These are phyloP conservation scores for Penicillium silybi DNA, from an alignment of 495 filamentous ascomycete species.

Conservation along the genomic window DNA sequence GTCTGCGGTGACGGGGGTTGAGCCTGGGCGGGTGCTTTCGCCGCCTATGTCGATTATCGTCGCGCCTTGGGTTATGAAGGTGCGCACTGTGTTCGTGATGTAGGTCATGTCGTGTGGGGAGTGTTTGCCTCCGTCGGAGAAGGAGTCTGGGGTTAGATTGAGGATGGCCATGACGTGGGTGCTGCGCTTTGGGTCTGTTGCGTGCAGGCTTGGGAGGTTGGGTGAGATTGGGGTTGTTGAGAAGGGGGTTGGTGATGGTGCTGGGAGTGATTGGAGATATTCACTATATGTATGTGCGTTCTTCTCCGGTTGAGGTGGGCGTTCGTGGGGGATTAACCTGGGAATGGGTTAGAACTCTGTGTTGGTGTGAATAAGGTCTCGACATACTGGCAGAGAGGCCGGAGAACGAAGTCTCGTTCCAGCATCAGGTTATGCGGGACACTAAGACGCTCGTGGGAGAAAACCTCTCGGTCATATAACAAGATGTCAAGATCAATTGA, in stretches of 20 bases:
- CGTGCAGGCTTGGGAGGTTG: slow-evolving; percentile 54
- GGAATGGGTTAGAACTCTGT: neutral
- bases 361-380: neutral
- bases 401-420: slow-evolving; percentile 90
- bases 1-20: slow-evolving; percentile 56
- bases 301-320: slow-evolving; percentile 38
- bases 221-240: slow-evolving; percentile 68
- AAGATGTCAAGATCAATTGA: slow-evolving; percentile 94
- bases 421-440: slow-evolving; percentile 84
- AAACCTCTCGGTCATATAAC: slow-evolving; percentile 67
- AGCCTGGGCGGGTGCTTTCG: slow-evolving; percentile 80
- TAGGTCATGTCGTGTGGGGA: slow-evolving; percentile 31
- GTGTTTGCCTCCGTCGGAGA: slow-evolving; percentile 83
- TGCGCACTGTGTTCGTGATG: slow-evolving; percentile 48
- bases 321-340: slow-evolving; percentile 62
- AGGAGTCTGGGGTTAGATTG: slow-evolving; percentile 95
- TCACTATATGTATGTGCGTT: slow-evolving; percentile 35
- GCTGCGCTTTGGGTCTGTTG: slow-evolving; percentile 57
- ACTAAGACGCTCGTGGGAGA: slow-evolving; percentile 66
- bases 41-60: slow-evolving; percentile 91
- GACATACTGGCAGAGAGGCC: slow-evolving; percentile 77
- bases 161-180: slow-evolving; percentile 92
- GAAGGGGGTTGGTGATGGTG: slow-evolving; percentile 46
- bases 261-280: slow-evolving; percentile 63
- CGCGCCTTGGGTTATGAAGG: slow-evolving; percentile 62